Base-by-base conservation (phyloP, 225 moss, liverwort and hornwort genomes). In the Antitrichia curtipendula region DNA sequence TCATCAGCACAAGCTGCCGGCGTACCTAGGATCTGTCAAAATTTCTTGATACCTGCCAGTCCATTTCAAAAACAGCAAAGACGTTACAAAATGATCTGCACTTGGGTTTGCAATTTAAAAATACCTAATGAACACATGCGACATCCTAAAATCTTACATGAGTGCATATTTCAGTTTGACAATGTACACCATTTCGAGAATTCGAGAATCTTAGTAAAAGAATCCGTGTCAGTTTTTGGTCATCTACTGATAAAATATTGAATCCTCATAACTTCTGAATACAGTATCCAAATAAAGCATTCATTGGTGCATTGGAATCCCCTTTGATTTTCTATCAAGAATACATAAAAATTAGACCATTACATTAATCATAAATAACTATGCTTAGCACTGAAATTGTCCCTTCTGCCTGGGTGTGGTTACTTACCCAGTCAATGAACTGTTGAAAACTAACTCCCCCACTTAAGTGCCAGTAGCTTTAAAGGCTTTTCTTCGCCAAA, bases 1-100 rank as follows among this genome's bases (percentile, higher is more conserved):
- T 96, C 96, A 96, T 96, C 45, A 95, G 89, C 90, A 96, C 96
- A 81, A 96, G 94, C 89, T 98, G 95, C 95, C 93, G 62, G 96
- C 32, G 32, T 96, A 95, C 81, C 96, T 95, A 10, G 96, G 95
- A 87, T 94, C 96, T 43, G 96, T 92, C 84, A 96, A 96, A 36
- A 76, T 94, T 86, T 96, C 96, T 87, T 96, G 94, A 75, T 95
- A 96, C 81, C 95, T 94, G 92, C 41, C 70, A 78, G 34, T 41
- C 43, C 40, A 27, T 64, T 81, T 69, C 23, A 49, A 38, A 88
- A 47, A 52, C 79, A 78, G 21, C 15, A 41, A 52, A 69, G 53
- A 81, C n/a, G 8, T 75, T 31, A 59, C 85, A 81, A 86, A 77
- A 38, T 41, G 66, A 86, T 78, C 25, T 40, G 43, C 24, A 53